phyloP scores from a whole-genome alignment of 2,329 filamentous ascomycete genomes.

The Neonectria faginata region DNA sequence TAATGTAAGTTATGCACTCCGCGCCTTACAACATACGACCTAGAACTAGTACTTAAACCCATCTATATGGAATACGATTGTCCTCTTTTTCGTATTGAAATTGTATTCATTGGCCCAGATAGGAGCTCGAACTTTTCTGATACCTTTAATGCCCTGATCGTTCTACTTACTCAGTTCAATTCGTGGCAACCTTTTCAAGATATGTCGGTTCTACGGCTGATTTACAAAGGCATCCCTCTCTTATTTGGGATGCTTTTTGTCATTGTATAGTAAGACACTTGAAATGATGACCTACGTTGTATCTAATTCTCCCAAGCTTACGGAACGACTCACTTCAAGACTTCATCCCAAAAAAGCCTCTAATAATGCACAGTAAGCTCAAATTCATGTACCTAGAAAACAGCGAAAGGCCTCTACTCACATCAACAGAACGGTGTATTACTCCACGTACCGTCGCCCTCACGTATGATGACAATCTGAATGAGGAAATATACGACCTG shows the following conservation, averaged over 20 bases:
- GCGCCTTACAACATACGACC: not conserved
- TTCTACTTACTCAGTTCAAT: not conserved
- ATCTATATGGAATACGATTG: not conserved
- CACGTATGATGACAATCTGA: conserved; percentile 15
- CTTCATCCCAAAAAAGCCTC: not conserved
- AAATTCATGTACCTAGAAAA: not conserved
- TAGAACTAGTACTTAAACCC: not conserved
- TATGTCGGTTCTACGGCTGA: not conserved
- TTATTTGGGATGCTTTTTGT: not conserved
- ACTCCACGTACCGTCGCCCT: conserved; percentile 15
- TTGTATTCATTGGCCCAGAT: not conserved
- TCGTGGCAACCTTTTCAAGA: not conserved
- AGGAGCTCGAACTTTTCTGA: not conserved
- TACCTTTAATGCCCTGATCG: not conserved
- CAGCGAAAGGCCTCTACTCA: not conserved
- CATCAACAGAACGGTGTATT: conserved; percentile 8
- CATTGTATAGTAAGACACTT: not conserved
- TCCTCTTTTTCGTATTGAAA: not conserved
- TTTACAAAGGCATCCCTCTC: not conserved
- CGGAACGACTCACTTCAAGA: not conserved
- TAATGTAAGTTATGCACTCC: not conserved
- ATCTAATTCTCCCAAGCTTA: conserved; percentile 3
- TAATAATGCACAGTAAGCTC: not conserved
- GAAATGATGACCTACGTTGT: conserved; percentile 1
- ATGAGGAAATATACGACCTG: conserved; percentile 13